phyloP scores from a whole-genome alignment of 2,329 filamentous ascomycete genomes.

The Magnaporthales sp. region DNA sequence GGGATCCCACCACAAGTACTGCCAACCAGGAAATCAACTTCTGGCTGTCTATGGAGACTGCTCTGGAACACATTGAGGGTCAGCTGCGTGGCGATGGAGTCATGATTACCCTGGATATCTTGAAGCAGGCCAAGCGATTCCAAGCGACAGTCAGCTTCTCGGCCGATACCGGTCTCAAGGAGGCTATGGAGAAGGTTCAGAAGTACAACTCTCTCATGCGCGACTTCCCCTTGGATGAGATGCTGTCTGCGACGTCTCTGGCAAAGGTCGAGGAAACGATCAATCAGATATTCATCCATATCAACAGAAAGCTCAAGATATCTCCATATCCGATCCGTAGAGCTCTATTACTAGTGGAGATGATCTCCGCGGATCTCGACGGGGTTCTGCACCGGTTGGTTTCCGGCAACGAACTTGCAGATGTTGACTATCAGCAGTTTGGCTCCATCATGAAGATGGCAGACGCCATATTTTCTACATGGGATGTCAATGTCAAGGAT shows the following conservation, averaged over 20 bases:
- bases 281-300: slow-evolving; percentile 79
- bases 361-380: slow-evolving; percentile 90
- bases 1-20: slow-evolving; percentile 66
- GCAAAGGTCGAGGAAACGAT: slow-evolving; percentile 85
- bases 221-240: slow-evolving; percentile 91
- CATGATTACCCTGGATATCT: slow-evolving; percentile 80
- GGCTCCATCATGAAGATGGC: slow-evolving; percentile 74
- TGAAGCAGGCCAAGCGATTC: slow-evolving; percentile 96
- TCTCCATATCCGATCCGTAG: slow-evolving; percentile 91
- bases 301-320: slow-evolving; percentile 97
- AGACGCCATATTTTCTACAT: slow-evolving; percentile 78
- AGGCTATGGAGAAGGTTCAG: slow-evolving; percentile 91
- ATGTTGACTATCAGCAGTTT: slow-evolving; percentile 89
- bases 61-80: slow-evolving; percentile 81
- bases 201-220: slow-evolving; percentile 99
- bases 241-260: slow-evolving; percentile 84
- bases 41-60: slow-evolving; percentile 95
- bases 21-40: slow-evolving; percentile 98
- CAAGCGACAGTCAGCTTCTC: slow-evolving; percentile 96
- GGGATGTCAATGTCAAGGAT: slow-evolving; percentile 95
- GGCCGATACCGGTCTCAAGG: slow-evolving; percentile 90
- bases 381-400: slow-evolving; percentile 77
- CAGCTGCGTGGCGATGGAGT: slow-evolving; percentile 88
- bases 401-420: slow-evolving; percentile 79
- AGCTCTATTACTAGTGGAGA: slow-evolving; percentile 88